phyloP scores from a whole-genome alignment of 176 grass and related monocot genomes.

The Olyra latifolia region DNA sequence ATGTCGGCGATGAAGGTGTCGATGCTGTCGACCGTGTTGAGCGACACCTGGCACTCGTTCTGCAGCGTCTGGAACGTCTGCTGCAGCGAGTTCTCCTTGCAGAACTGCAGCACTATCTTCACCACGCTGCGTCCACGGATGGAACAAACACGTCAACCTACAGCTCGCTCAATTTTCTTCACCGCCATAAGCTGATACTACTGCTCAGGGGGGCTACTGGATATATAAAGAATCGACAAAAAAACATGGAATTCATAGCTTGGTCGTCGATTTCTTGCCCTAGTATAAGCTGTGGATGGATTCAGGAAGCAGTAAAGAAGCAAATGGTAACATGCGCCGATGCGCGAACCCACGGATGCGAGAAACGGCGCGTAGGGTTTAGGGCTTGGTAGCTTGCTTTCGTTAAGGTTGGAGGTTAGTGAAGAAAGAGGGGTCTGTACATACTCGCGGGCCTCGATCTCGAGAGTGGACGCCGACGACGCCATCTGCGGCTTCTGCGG shows the following conservation, averaged over 20 bases:
- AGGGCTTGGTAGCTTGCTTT: constrained; percentile 1
- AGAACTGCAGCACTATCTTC: constrained; percentile 98
- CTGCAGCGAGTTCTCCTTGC: constrained; percentile 98
- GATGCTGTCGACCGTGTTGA: constrained; percentile 88
- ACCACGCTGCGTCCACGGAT: constrained; percentile 63
- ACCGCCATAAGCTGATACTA: neutral
- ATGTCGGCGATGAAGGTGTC: constrained; percentile 82
- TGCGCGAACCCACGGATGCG: neutral
- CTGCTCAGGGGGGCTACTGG: neutral
- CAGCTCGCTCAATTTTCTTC: neutral
- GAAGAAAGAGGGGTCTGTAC: neutral
- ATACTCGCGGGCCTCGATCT: constrained; percentile 98
- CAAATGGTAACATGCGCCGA: neutral
- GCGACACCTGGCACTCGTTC: constrained; percentile 93
- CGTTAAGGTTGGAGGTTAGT: neutral
- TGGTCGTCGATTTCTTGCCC: neutral
- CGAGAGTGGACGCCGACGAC: constrained; percentile 75
- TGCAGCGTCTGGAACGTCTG: constrained; percentile 96
- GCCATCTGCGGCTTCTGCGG: constrained; percentile 36
- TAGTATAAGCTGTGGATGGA: neutral
- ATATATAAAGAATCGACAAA: constrained; percentile 6
- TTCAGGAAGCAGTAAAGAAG: neutral
- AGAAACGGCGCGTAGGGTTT: constrained; percentile 32
- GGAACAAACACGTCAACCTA: constrained; percentile 2
- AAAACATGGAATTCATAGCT: neutral